A percentile compares a stretch with the other conserved stretches of the same genome.
Evolutionary conservation across 1,139 yeast species (phyloP).

Genomic region (Debaryomyces sp.): DNA sequence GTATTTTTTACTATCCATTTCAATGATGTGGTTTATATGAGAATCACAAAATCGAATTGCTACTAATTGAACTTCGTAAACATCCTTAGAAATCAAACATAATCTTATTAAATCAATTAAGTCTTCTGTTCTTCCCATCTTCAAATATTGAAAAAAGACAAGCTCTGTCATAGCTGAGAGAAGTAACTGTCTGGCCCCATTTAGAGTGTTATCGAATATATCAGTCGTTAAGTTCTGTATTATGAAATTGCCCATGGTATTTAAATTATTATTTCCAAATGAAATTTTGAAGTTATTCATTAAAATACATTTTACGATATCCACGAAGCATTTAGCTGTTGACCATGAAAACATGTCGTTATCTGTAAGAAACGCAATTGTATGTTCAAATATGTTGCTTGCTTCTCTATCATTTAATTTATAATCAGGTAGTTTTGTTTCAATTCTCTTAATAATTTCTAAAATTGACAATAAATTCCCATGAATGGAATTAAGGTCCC

Average conservation of each 20-base stretch:
- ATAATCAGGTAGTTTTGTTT: not conserved
- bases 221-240: conserved; percentile 2
- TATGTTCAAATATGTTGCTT: not conserved
- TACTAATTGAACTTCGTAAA: conserved; percentile 53
- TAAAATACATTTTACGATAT: conserved; percentile 18
- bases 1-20: not conserved
- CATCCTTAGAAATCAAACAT: conserved; percentile 35
- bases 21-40: conserved; percentile 13
- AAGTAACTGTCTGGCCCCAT: conserved; percentile 51
- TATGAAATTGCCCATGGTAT: conserved; percentile 12
- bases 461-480: conserved; percentile 56
- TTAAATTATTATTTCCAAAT: conserved; percentile 5
- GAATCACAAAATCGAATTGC: conserved; percentile 35
- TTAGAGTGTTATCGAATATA: conserved; percentile 15
- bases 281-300: not conserved
- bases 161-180: conserved; percentile 32
- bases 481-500: conserved; percentile 49
- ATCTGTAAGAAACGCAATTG: conserved; percentile 9
- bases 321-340: conserved; percentile 38
- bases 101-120: conserved; percentile 26
- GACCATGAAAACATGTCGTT: conserved; percentile 23
- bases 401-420: not conserved
- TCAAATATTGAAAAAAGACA: conserved; percentile 23
- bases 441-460: conserved; percentile 22
- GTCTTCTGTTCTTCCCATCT: conserved; percentile 16